These are phyloP conservation scores for Tagetes erecta DNA, from an alignment of 129 eudicot genomes.

Conservation along the genomic window DNA sequence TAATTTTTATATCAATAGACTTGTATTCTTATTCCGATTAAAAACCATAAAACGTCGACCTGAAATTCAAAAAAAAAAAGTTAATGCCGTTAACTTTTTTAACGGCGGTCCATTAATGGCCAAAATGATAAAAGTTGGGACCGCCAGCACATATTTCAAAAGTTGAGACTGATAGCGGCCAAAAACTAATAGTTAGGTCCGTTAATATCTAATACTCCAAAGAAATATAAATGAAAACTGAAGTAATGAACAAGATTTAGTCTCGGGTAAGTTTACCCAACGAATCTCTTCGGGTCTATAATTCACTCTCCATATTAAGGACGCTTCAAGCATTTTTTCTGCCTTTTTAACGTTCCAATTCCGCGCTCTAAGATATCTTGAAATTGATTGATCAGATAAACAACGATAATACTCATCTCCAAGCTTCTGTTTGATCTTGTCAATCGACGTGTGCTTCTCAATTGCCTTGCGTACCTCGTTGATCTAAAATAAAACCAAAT, in stretches of 20 bases:
- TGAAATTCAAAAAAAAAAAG: too few species aligned
- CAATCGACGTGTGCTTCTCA: conserved; percentile 40
- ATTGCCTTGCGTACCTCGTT: conserved; percentile 55
- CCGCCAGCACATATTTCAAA: too few species aligned
- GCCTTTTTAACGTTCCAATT: conserved; percentile 81
- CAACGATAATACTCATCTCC: conserved; percentile 45
- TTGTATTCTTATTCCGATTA: too few species aligned
- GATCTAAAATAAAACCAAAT: conserved; percentile 27
- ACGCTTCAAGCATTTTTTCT: conserved; percentile 72
- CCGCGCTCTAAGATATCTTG: conserved; percentile 72
- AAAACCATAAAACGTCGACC: too few species aligned
- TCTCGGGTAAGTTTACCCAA: conserved; percentile 53
- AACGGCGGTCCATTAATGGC: too few species aligned
- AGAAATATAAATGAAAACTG: background rate
- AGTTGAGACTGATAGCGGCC: too few species aligned
- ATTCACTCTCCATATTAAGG: conserved; percentile 73
- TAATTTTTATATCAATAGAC: too few species aligned
- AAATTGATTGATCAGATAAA: conserved; percentile 57
- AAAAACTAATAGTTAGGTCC: too few species aligned
- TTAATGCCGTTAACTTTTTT: too few species aligned
- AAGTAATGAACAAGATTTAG: background rate
- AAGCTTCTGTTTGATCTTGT: conserved; percentile 41
- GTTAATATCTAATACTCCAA: background rate
- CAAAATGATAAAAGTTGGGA: too few species aligned
- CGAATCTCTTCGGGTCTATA: conserved; percentile 75